A percentile compares a stretch with the other conserved stretches of the same genome.
These are phyloP conservation scores for Pythium periplocum DNA, from an alignment of 352 stramenopile genomes.

Conservation along the genomic window DNA sequence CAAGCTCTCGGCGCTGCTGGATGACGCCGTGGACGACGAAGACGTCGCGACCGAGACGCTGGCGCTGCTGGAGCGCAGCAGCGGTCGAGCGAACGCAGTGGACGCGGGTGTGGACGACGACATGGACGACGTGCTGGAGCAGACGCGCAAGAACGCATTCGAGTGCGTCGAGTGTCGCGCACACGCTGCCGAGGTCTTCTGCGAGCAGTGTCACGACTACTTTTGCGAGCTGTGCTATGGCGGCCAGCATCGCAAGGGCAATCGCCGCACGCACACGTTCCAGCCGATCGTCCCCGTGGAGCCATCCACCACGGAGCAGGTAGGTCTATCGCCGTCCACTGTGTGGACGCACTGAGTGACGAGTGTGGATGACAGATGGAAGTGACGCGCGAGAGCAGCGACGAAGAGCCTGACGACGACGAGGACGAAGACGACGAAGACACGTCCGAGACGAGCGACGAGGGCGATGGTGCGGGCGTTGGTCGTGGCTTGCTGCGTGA, in stretches of 20 bases:
- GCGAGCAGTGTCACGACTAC: slow-evolving; percentile 87
- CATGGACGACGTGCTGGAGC: slow-evolving; percentile 26
- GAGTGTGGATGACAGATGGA: neutral
- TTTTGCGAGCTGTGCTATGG: slow-evolving; percentile 83
- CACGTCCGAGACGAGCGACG: slow-evolving; percentile 1
- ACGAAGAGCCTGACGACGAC: slow-evolving; percentile 7
- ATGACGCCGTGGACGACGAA: slow-evolving; percentile 54
- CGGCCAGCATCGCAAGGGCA: slow-evolving; percentile 83
- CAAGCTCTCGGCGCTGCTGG: slow-evolving; percentile 75
- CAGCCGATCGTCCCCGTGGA: slow-evolving; percentile 44
- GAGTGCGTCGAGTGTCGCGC: slow-evolving; percentile 66
- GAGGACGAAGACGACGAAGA: slow-evolving; percentile 17
- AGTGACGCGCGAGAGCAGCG: neutral
- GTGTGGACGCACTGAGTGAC: neutral
- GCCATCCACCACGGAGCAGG: slow-evolving; percentile 7
- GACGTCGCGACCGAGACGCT: slow-evolving; percentile 44
- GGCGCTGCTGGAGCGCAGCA: slow-evolving; percentile 30
- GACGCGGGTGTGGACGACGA: slow-evolving; percentile 12
- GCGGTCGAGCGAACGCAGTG: neutral
- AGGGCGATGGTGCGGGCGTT: slow-evolving; percentile 5
- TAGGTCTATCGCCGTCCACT: slow-evolving; percentile 2
- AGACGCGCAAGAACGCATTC: slow-evolving; percentile 33
- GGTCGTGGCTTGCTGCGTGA: slow-evolving; percentile 17
- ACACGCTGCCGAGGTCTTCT: slow-evolving; percentile 71
- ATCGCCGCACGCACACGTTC: slow-evolving; percentile 67